Evolutionary conservation across 345 rosid genomes (phyloP).

Genomic region (Conringia planisiliqua): DNA sequence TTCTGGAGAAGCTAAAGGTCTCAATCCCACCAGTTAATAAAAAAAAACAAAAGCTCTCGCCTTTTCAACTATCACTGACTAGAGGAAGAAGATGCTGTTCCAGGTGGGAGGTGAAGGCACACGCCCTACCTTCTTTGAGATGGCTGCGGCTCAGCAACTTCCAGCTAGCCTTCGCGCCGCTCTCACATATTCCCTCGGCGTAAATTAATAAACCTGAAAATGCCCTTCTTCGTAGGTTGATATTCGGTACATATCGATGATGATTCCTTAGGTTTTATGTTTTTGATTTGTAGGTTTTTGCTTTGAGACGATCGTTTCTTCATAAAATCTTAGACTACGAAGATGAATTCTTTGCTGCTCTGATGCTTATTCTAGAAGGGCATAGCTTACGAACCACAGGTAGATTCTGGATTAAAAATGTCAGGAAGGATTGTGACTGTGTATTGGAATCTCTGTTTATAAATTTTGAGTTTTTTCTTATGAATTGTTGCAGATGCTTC

Average conservation of each 20-base stretch:
- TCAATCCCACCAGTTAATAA: conserved; percentile 9
- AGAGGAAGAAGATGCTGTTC: conserved; percentile 62
- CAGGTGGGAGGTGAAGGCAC: conserved; percentile 99
- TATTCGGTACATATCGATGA: neutral
- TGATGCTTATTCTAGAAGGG: conserved; percentile 85
- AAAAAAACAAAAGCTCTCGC: neutral
- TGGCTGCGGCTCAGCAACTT: conserved; percentile 99
- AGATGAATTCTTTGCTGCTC: conserved; percentile 87
- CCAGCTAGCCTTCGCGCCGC: conserved; percentile 98
- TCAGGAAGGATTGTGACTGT: neutral
- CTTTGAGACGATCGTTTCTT: conserved; percentile 83
- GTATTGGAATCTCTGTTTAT: neutral
- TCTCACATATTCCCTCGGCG: conserved; percentile 91
- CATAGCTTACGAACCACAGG: conserved; percentile 98
- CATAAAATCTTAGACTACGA: conserved; percentile 89
- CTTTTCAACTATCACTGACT: neutral
- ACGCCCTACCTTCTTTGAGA: conserved; percentile 99
- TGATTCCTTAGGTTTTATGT: neutral
- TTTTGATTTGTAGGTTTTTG: conserved; percentile 62
- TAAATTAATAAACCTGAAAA: conserved; percentile 27
- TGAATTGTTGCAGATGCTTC: conserved; percentile 71
- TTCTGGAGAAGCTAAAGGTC: conserved; percentile 17
- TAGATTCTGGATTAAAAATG: conserved; percentile 3
- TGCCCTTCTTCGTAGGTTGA: neutral
- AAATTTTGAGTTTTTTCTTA: neutral